Conservation (phyloP, 2,329 filamentous ascomycete species). For the Fusarium lateritium region DNA sequence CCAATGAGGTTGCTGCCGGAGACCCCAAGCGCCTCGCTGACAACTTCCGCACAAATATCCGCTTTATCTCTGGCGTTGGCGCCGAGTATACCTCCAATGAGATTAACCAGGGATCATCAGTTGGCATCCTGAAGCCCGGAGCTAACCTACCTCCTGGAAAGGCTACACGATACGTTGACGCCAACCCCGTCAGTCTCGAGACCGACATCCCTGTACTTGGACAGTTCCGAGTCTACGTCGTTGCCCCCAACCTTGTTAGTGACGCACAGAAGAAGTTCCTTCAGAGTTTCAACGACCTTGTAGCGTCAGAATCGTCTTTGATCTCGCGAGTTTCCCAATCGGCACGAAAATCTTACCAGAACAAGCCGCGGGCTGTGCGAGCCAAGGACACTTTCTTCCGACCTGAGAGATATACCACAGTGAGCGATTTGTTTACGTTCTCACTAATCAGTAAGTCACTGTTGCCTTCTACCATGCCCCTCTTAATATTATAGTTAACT, state of each 20-base stretch:
- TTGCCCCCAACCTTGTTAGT: constrained; percentile 70
- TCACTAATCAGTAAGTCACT: constrained; percentile 72
- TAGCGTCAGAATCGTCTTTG: constrained; percentile 41
- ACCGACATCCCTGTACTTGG: constrained; percentile 83
- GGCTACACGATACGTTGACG: constrained; percentile 82
- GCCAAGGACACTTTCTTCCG: constrained; percentile 76
- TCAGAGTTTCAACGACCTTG: no score
- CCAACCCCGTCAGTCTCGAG: constrained; percentile 82
- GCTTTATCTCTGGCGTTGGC: constrained; percentile 80
- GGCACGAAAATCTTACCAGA: constrained; percentile 72
- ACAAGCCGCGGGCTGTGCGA: constrained; percentile 69
- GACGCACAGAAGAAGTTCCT: no score
- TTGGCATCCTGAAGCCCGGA: constrained; percentile 59
- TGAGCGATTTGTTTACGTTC: constrained; percentile 79
- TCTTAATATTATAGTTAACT: background rate
- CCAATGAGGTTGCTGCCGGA: constrained; percentile 71
- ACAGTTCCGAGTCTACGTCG: constrained; percentile 82
- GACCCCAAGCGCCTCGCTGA: constrained; percentile 74
- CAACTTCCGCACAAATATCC: constrained; percentile 79
- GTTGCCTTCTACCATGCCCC: no score
- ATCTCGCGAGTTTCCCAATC: constrained; percentile 60
- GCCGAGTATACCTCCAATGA: constrained; percentile 70
- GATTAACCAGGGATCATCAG: constrained; percentile 58
- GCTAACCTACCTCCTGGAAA: constrained; percentile 75
- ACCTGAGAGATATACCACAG: constrained; percentile 76